Base-by-base conservation (phyloP, 345 rosid genomes). In the Punica granatum region DNA sequence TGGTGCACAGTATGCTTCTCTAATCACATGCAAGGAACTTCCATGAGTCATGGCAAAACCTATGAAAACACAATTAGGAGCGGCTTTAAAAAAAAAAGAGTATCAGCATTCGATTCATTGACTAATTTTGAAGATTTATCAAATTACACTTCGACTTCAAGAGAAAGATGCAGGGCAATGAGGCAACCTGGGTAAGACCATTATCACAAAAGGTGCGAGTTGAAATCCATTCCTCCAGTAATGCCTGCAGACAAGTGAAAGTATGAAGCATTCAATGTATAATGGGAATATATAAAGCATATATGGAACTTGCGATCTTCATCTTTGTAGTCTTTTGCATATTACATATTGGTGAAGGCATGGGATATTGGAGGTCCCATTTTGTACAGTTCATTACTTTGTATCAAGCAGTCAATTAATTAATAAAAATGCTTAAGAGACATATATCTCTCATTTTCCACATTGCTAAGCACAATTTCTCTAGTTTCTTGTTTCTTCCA, bases 161-260 rank as follows among this genome's bases (percentile, higher is more conserved):
- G 18, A 56, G 7, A 54, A 56, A 56, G 61, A 56, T 26, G 31
- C 30, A 56, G 13, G 13, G 18, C 2, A 30, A 0, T 26, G 61
- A 56, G 34, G 61, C 61, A 56, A 92, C 98, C 93, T 82, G 82
- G 13, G 84, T 78, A 69, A 82, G 82, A 80, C 76, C 77, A 68
- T 87, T 85, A 67, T 85, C 88, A 66, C 86, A 72, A 43, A 76
- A 81, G 68, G 86, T 77, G 64, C 83, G 87, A 18, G 90, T 77
- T 59, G 88, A 76, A 76, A 88, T 81, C 96, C 97, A 88, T 77
- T 95, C 99, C 79, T 95, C 99, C 48, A 95, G 78, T 77, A 92
- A 83, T 65, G 98, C 94, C 98, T 95, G 79, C 74, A 76, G 63
- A 13, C 25, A 36, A 39, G 66, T 23, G 28, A 4, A 19, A 53